A percentile compares a stretch with the other conserved stretches of the same genome.
phyloP scores from a whole-genome alignment of 495 filamentous ascomycete genomes.

The Annulohypoxylon nitens region DNA sequence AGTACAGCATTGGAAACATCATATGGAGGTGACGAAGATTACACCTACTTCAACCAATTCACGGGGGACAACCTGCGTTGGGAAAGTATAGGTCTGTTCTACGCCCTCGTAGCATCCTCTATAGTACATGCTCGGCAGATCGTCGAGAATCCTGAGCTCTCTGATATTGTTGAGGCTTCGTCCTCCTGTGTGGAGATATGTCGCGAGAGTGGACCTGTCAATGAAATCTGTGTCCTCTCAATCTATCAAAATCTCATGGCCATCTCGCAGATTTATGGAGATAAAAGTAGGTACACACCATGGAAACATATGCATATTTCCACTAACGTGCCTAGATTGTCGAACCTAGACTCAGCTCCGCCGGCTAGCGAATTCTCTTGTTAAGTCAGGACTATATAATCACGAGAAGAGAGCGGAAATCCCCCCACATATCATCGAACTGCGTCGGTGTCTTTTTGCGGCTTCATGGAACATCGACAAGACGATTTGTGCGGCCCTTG shows the following conservation, averaged over 20 bases:
- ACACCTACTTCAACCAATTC: background rate
- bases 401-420: background rate
- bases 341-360: background rate
- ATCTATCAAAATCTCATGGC: slow-evolving; percentile 9
- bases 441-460: background rate
- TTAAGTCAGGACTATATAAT: background rate
- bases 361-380: background rate
- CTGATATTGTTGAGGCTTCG: background rate
- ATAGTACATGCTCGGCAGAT: background rate
- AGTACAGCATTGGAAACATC: background rate
- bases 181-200: background rate
- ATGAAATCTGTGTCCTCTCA: background rate
- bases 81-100: slow-evolving; percentile 4
- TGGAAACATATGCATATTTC: background rate
- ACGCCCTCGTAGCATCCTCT: slow-evolving; percentile 1
- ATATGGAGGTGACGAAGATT: background rate
- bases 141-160: background rate
- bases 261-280: background rate
- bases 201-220: background rate
- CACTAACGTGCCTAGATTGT: background rate
- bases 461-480: background rate
- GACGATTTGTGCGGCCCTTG: background rate
- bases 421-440: background rate
- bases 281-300: background rate
- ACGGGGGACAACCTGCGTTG: background rate